A percentile compares a stretch with the other conserved stretches of the same genome.
phyloP scores from a whole-genome alignment of 176 grass and related monocot species.

The Triticum turgidum region DNA sequence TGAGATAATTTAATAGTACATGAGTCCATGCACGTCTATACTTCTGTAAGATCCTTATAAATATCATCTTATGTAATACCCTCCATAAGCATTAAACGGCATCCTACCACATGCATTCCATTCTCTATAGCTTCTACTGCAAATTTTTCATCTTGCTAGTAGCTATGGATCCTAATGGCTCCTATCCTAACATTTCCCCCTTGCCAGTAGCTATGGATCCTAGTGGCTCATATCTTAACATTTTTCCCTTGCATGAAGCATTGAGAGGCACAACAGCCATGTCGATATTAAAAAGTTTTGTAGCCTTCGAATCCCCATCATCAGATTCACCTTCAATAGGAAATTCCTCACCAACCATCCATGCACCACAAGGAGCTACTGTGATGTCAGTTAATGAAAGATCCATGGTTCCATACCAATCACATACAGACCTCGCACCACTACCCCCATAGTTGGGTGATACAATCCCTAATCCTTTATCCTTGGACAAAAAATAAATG shows the following conservation, averaged over 20 bases:
- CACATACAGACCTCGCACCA: neutral
- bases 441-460: neutral
- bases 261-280: neutral
- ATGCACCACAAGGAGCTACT: neutral
- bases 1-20: neutral
- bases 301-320: neutral
- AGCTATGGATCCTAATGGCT: neutral
- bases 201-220: neutral
- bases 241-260: neutral
- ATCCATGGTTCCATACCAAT: neutral
- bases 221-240: neutral
- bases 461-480: neutral
- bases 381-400: neutral
- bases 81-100: neutral
- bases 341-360: too few relatives aligned
- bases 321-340: neutral
- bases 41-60: neutral
- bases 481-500: too few relatives aligned
- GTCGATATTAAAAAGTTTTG: neutral
- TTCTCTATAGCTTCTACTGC: neutral
- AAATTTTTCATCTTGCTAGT: neutral
- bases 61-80: neutral
- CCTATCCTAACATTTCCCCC: neutral
- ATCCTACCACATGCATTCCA: neutral
- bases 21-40: neutral